Conservation (phyloP, 1,284 basidiomycete species). For the Macrocystidia cucumis region DNA sequence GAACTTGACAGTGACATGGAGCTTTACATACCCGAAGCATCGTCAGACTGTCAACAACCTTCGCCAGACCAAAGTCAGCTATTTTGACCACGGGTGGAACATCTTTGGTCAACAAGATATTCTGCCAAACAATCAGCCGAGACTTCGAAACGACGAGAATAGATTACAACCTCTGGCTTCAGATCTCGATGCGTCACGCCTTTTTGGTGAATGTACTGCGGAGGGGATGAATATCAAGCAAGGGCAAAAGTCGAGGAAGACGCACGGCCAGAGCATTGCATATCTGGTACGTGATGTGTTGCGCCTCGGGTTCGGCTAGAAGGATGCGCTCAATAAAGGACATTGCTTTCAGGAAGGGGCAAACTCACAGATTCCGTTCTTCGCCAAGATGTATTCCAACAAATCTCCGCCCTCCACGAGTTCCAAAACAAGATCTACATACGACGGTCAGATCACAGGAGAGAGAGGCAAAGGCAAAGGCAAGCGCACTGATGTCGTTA, state of each 20-base stretch:
- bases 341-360: background rate
- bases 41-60: slow-evolving; percentile 71
- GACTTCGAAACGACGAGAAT: too few relatives aligned
- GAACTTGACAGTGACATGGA: slow-evolving; percentile 1
- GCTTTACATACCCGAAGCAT: slow-evolving; percentile 48
- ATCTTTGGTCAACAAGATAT: slow-evolving; percentile 66
- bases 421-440: slow-evolving; percentile 68
- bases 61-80: slow-evolving; percentile 91
- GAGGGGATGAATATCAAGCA: slow-evolving; percentile 7
- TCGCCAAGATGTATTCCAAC: slow-evolving; percentile 68
- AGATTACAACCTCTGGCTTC: slow-evolving; percentile 68
- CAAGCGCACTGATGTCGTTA: slow-evolving; percentile 55
- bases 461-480: slow-evolving; percentile 1
- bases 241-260: slow-evolving; percentile 1
- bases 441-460: slow-evolving; percentile 6
- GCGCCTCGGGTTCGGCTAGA: slow-evolving; percentile 46
- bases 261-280: slow-evolving; percentile 64
- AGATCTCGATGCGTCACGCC: slow-evolving; percentile 86
- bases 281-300: slow-evolving; percentile 67
- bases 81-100: slow-evolving; percentile 68
- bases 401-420: slow-evolving; percentile 84
- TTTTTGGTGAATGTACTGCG: slow-evolving; percentile 65
- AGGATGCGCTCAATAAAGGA: slow-evolving; percentile 2
- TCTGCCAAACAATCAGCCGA: slow-evolving; percentile 27
- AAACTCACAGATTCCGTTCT: slow-evolving; percentile 53